phyloP scores from a whole-genome alignment of 129 eudicot genomes.

The Tagetes erecta region DNA sequence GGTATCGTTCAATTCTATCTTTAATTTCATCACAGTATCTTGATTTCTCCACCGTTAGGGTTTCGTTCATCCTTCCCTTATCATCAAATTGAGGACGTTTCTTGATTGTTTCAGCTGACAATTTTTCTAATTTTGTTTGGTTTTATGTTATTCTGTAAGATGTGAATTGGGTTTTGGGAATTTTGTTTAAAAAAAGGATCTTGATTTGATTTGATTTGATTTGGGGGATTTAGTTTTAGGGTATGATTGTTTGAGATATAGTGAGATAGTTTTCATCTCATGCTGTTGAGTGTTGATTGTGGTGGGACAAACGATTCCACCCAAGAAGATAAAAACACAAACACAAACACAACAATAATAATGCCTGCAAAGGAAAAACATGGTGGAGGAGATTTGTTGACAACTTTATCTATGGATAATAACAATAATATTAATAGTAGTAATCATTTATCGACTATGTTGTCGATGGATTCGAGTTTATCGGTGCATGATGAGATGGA shows the following conservation, averaged over 20 bases:
- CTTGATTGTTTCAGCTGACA: conserved; percentile 9
- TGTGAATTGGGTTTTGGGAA: conserved; percentile 33
- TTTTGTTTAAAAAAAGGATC: conserved; percentile 7
- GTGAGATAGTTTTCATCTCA: conserved; percentile 14
- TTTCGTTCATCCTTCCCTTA: conserved; percentile 22
- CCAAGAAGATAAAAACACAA: conserved; percentile 27
- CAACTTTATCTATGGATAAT: conserved; percentile 69
- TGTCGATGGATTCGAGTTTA: conserved; percentile 73
- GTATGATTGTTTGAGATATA: conserved; percentile 38
- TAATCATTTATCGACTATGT: conserved; percentile 50
- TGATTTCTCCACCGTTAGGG: conserved; percentile 41
- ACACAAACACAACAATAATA: conserved; percentile 34
- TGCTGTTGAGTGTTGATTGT: conserved; percentile 54
- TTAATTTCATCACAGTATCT: conserved; percentile 41
- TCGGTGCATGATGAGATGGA: conserved; percentile 61
- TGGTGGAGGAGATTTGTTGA: conserved; percentile 53
- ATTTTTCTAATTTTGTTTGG: neutral
- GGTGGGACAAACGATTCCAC: conserved; percentile 61
- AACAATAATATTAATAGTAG: neutral
- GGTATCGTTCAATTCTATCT: conserved; percentile 52
- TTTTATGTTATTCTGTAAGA: conserved; percentile 24
- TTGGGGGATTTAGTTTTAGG: conserved; percentile 28
- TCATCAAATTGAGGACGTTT: neutral
- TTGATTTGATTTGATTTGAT: neutral
- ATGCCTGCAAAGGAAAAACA: conserved; percentile 64